Evolutionary conservation across 2,329 filamentous ascomycete species (phyloP).

Genomic region (Myriosclerotinia duriaeana): DNA sequence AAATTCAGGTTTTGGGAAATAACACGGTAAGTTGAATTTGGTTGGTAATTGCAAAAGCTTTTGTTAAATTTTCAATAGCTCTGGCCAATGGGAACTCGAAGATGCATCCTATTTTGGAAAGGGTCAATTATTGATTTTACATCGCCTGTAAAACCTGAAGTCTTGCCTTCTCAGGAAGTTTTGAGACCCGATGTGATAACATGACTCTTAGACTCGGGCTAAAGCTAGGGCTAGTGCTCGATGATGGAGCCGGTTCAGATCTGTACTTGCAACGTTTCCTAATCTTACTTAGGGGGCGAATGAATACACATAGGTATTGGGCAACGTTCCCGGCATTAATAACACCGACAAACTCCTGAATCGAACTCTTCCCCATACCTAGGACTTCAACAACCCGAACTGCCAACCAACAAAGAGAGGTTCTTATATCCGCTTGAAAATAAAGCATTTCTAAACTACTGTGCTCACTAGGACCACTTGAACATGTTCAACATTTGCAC

Average conservation of each 20-base stretch:
- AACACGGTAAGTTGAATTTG: neutral
- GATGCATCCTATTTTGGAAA: neutral
- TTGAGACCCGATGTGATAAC: neutral
- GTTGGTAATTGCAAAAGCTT: neutral
- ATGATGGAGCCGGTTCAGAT: neutral
- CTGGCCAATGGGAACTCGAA: neutral
- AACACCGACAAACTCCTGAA: neutral
- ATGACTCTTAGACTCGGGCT: neutral
- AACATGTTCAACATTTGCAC: neutral
- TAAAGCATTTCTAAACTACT: neutral
- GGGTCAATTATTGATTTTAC: neutral
- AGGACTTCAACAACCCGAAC: neutral
- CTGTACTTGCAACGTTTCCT: neutral
- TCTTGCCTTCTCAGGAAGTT: neutral
- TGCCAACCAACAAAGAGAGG: neutral
- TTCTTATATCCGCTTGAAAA: neutral
- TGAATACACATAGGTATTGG: neutral
- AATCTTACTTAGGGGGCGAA: neutral
- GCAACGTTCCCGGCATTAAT: neutral
- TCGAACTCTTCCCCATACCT: neutral
- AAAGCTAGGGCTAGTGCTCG: neutral
- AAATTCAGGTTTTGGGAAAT: neutral
- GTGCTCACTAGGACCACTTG: neutral
- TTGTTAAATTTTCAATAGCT: neutral
- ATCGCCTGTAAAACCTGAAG: neutral